Base-by-base conservation (phyloP, 2,329 filamentous ascomycete genomes). In the Helminthosporium solani region DNA sequence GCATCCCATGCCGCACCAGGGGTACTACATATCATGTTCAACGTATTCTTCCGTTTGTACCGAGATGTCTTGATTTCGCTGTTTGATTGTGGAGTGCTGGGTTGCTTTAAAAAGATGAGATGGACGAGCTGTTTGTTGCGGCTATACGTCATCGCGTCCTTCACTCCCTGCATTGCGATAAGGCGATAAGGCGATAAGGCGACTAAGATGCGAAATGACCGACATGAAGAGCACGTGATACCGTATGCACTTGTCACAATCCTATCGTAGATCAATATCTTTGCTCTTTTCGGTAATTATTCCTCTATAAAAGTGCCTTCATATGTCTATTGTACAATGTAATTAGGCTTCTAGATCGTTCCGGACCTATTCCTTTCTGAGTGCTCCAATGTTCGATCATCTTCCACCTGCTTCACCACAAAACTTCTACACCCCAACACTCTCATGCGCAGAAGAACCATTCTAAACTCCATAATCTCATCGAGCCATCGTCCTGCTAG, bases 381-480 rank as follows among this genome's bases (percentile, higher is more conserved):
- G 3, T 35, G 5, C 16, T 7, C 14, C 19, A 3, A 8, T 15
- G 19, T 19, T 15, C 6, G 5, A 8, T 18, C 19, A 35, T 7
- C 15, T 18, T 7, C 7, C 7, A 4, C 8, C 5, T 35, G 7
- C 28, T 8, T 31, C 4, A 21, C n/a, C 14, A n/a, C 23, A 35
- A 16, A 35, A 8, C 7, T 20, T 15, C 5, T 18, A 35, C 15
- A 35, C 33, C 15, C 14, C 33, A 19, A 3, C 7, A 14, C 14
- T 31, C 28, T n/a, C 23, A 46, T 46, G 38, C 33, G 31, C 37
- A 33, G 14, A 33, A 21, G 7, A 12, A 15, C n/a, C n/a, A n/a
- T 41, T 19, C 14, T 41, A 33, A 15, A 14, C 4, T n/a, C 12
- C 31, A 40, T 9, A 6, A 16, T 18, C 16, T 8, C 2, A 42